These are phyloP conservation scores for Effrenium voratum DNA, from an alignment of 73 alveolate species.

Conservation along the genomic window DNA sequence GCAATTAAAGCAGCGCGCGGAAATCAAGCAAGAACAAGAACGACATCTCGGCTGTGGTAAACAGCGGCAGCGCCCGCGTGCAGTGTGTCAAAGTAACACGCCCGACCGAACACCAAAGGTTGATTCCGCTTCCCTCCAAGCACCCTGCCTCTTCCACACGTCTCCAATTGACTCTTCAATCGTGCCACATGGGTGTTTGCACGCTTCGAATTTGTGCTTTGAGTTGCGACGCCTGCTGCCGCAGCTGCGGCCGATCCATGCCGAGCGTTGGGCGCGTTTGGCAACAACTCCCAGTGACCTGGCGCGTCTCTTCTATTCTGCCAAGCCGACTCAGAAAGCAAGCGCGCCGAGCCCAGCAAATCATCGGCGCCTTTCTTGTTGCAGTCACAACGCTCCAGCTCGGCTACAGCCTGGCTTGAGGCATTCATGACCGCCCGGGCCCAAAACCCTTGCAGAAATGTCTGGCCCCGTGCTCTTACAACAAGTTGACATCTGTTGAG, in stretches of 20 bases:
- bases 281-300: conserved; percentile 80
- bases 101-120: background rate
- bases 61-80: background rate
- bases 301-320: background rate
- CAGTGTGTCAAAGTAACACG: background rate
- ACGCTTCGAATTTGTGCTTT: background rate
- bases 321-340: background rate
- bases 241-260: conserved; percentile 94
- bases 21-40: background rate
- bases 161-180: background rate
- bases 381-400: conserved; percentile 81
- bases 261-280: conserved; percentile 58
- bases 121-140: background rate
- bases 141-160: background rate
- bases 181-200: background rate
- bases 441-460: too few species aligned
- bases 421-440: too few species aligned
- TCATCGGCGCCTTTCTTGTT: conserved; percentile 12
- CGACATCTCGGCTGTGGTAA: background rate
- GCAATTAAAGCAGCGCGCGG: background rate
- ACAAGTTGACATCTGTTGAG: too few species aligned
- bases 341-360: background rate
- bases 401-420: conserved; percentile 93
- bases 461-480: too few species aligned
- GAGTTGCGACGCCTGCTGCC: conserved; percentile 15